Evolutionary conservation across 2,329 filamentous ascomycete genomes (phyloP).

Genomic region (Ophiostoma populinum): DNA sequence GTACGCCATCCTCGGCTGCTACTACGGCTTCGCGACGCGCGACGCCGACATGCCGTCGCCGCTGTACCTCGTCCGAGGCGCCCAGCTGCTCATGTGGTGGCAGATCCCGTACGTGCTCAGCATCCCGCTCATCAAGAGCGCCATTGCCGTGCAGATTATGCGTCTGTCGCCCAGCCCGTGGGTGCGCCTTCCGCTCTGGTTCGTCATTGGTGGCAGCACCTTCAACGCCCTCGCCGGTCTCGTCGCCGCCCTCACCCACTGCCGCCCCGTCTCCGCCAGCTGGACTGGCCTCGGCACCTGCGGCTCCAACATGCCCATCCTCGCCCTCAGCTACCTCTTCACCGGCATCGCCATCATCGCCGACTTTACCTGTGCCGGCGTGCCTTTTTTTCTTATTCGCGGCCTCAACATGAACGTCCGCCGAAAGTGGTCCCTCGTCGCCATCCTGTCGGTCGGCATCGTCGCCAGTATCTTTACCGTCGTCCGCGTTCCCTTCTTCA

Average conservation of each 20-base stretch:
- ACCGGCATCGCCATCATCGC: slow-evolving; percentile 6
- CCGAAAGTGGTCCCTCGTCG: slow-evolving; percentile 8
- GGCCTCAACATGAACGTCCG: slow-evolving; percentile 9
- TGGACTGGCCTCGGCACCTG: slow-evolving; percentile 11
- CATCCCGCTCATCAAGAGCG: slow-evolving; percentile 11
- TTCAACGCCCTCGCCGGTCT: slow-evolving; percentile 10
- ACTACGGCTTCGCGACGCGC: slow-evolving; percentile 8
- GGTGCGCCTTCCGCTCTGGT: slow-evolving; percentile 8
- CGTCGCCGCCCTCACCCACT: slow-evolving; percentile 11
- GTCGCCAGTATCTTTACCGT: slow-evolving; percentile 22
- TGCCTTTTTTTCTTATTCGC: slow-evolving; percentile 9
- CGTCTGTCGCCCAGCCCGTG: slow-evolving; percentile 6
- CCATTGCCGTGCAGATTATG: slow-evolving; percentile 9
- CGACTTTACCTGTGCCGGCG: slow-evolving; percentile 9
- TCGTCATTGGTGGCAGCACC: slow-evolving; percentile 5
- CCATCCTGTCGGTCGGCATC: slow-evolving; percentile 11
- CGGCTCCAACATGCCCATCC: slow-evolving; percentile 7
- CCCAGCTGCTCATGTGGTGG: slow-evolving; percentile 9
- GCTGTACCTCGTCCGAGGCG: slow-evolving; percentile 6
- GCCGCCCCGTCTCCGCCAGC: slow-evolving; percentile 9
- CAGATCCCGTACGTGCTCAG: slow-evolving; percentile 10
- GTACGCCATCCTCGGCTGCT: slow-evolving; percentile 4
- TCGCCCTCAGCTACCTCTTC: slow-evolving; percentile 8
- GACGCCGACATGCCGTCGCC: slow-evolving; percentile 5
- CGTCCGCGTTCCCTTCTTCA: slow-evolving; percentile 14